Evolutionary conservation across 1,284 basidiomycete genomes (phyloP).

Genomic region (Malassezia slooffiae): DNA sequence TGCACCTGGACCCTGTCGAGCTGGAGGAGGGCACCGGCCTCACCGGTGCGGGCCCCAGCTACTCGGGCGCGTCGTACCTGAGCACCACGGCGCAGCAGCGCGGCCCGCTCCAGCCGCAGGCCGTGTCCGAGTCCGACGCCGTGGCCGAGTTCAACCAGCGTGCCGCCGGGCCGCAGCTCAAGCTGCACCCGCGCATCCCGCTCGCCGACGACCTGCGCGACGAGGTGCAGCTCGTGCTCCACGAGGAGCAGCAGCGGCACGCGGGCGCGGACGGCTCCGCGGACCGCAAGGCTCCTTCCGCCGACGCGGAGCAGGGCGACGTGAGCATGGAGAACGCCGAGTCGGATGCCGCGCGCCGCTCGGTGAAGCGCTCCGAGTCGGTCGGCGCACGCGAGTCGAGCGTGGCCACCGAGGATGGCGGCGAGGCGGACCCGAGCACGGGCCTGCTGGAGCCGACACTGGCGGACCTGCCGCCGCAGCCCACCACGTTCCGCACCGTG

Average conservation of each 20-base stretch:
- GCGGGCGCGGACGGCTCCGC: not conserved
- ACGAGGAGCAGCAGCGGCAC: constrained; percentile 19
- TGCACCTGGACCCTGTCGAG: constrained; percentile 33
- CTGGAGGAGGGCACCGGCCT: constrained; percentile 44
- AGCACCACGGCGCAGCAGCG: constrained; percentile 19
- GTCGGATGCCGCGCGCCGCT: not conserved
- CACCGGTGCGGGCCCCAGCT: constrained; percentile 35
- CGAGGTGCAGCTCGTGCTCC: constrained; percentile 36
- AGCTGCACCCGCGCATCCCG: constrained; percentile 37
- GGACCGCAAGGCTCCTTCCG: not conserved
- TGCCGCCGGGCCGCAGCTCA: constrained; percentile 40
- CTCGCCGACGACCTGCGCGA: constrained; percentile 34
- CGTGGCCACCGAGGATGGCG: not conserved
- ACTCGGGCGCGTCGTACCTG: constrained; percentile 14
- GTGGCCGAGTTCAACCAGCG: constrained; percentile 39
- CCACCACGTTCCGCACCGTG: constrained; percentile 67
- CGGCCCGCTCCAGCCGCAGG: constrained; percentile 20
- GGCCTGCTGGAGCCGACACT: constrained; percentile 54
- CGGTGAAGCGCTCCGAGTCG: not conserved
- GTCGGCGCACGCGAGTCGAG: constrained; percentile 1
- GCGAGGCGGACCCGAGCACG: constrained; percentile 3
- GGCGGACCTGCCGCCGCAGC: constrained; percentile 62
- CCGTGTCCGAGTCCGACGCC: constrained; percentile 33
- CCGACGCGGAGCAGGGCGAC: too few species aligned
- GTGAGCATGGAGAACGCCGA: not conserved